Evolutionary conservation across 2,329 filamentous ascomycete genomes (phyloP).

Genomic region (Tolypocladium guangdongense): DNA sequence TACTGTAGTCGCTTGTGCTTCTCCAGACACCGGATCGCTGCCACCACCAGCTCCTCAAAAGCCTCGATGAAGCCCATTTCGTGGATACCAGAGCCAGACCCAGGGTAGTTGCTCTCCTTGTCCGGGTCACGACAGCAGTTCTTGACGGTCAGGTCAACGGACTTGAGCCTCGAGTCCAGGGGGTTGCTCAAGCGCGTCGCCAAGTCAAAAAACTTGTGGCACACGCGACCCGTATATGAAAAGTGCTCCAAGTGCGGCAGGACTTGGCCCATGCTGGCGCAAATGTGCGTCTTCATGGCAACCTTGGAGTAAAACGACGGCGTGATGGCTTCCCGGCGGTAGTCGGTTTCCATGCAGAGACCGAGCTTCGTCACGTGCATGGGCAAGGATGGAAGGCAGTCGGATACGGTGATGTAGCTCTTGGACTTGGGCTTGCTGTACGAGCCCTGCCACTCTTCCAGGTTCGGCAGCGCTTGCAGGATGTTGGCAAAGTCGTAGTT

Average conservation of each 20-base stretch:
- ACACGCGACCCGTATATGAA: constrained; percentile 62
- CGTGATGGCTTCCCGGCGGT: constrained; percentile 51
- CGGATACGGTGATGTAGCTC: constrained; percentile 59
- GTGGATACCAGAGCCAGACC: constrained; percentile 58
- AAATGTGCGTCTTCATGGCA: constrained; percentile 51
- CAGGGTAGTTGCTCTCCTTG: constrained; percentile 42
- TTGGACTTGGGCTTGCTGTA: constrained; percentile 65
- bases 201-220: constrained; percentile 55
- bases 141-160: constrained; percentile 62
- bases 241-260: constrained; percentile 55
- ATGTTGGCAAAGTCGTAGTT: constrained; percentile 53
- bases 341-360: constrained; percentile 62
- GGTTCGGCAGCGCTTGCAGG: constrained; percentile 50
- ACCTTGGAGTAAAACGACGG: constrained; percentile 52
- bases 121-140: constrained; percentile 54
- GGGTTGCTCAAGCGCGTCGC: constrained; percentile 39
- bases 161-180: constrained; percentile 43
- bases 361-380: constrained; percentile 49
- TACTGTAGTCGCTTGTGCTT: constrained; percentile 49
- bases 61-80: constrained; percentile 61
- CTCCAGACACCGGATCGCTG: constrained; percentile 49
- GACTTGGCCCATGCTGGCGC: constrained; percentile 48
- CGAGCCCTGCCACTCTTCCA: constrained; percentile 52
- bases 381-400: constrained; percentile 49
- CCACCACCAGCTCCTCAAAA: constrained; percentile 58